Conservation (phyloP, 805 yeast species). For the Starmera pachycereana region DNA sequence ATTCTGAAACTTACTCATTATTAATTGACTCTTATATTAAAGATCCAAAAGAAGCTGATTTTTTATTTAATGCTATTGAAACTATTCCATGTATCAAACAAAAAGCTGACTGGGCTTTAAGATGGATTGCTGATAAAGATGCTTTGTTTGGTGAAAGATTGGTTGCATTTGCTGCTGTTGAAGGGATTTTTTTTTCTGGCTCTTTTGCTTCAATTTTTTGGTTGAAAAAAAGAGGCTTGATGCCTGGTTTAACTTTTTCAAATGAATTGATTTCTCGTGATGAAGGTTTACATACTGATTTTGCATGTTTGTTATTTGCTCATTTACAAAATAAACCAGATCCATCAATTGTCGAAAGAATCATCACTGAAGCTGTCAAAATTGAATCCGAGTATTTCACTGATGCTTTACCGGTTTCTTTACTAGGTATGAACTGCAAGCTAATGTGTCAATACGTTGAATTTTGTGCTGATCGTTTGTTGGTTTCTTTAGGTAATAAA, state of each 20-base stretch:
- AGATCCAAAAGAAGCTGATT: conserved; percentile 89
- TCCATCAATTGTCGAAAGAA: conserved; percentile 65
- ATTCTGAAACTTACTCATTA: conserved; percentile 92
- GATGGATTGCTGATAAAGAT: conserved; percentile 87
- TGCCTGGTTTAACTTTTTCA: conserved; percentile 98
- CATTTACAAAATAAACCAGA: conserved; percentile 88
- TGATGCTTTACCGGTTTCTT: conserved; percentile 88
- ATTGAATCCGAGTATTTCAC: conserved; percentile 93
- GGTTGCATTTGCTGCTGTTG: conserved; percentile 97
- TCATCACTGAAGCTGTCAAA: conserved; percentile 89
- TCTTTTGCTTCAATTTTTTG: conserved; percentile 98
- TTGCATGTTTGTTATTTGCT: conserved; percentile 90
- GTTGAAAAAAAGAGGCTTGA: conserved; percentile 97
- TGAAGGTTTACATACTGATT: conserved; percentile 98
- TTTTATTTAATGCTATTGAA: conserved; percentile 89
- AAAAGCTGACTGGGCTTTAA: conserved; percentile 98
- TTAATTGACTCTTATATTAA: conserved; percentile 92
- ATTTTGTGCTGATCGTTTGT: conserved; percentile 92
- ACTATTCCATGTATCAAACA: conserved; percentile 92
- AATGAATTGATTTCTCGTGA: conserved; percentile 97
- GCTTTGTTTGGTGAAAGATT: conserved; percentile 92
- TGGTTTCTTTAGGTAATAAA: conserved; percentile 84
- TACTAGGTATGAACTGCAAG: conserved; percentile 89
- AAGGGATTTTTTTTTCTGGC: conserved; percentile 97
- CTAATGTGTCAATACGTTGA: conserved; percentile 98